These are phyloP conservation scores for Penicillium sp. DNA, from an alignment of 2,329 filamentous ascomycete genomes.

Conservation along the genomic window DNA sequence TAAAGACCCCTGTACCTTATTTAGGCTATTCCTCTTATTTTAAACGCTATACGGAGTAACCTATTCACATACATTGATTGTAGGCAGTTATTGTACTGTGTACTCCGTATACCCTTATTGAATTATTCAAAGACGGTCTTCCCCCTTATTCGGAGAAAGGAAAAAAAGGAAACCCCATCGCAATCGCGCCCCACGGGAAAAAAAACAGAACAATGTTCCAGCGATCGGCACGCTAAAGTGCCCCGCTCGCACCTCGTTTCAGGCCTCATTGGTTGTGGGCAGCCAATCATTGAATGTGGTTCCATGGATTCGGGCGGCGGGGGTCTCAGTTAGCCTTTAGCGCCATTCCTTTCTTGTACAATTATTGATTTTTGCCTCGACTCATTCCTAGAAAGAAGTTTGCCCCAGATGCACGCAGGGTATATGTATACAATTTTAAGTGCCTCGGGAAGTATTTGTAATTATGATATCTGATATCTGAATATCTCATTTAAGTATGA, in stretches of 20 bases:
- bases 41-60: background rate
- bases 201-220: slow-evolving; percentile 4
- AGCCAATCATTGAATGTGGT: slow-evolving; percentile 1
- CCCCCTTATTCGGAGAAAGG: background rate
- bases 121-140: background rate
- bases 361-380: background rate
- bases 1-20: slow-evolving; percentile 1
- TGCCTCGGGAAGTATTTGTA: background rate
- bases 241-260: slow-evolving; percentile 5
- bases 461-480: background rate
- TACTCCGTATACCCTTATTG: background rate
- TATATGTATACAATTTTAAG: background rate
- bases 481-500: background rate
- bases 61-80: background rate
- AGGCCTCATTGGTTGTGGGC: background rate
- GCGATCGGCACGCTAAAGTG: slow-evolving; percentile 6
- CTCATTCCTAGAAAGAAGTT: background rate
- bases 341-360: background rate
- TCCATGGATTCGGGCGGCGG: slow-evolving; percentile 2
- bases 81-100: background rate
- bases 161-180: background rate
- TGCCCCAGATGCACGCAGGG: background rate
- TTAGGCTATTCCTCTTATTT: background rate
- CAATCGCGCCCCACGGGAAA: background rate
- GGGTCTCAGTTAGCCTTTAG: slow-evolving; percentile 1